Percentiles rank a stretch among this genome's conserved stretches.
These are phyloP conservation scores for Blepharisma stoltei DNA, from an alignment of 73 alveolate species.

Conservation along the genomic window DNA sequence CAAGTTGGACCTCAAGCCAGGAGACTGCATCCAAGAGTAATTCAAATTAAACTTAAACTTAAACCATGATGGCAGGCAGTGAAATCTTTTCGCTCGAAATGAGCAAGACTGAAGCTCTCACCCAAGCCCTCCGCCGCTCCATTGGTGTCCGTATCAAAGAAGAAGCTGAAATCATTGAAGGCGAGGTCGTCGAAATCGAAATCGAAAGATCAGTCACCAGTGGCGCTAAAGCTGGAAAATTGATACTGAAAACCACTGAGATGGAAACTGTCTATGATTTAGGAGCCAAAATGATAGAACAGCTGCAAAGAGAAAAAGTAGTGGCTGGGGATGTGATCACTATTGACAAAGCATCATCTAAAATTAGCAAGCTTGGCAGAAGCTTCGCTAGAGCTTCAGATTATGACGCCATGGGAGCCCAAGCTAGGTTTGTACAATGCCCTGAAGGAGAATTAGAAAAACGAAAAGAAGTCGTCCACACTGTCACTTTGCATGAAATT, in stretches of 20 bases:
- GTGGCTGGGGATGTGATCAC: constrained; percentile 99
- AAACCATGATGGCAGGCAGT: constrained; percentile 88
- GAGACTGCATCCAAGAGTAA: not conserved
- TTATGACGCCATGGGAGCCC: constrained; percentile 96
- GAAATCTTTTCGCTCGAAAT: constrained; percentile 97
- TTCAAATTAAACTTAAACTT: not conserved
- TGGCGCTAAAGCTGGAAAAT: constrained; percentile 68
- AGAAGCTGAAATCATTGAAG: constrained; percentile 98
- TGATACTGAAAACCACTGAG: constrained; percentile 97
- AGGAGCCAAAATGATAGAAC: constrained; percentile 87
- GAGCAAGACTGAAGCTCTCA: constrained; percentile 98
- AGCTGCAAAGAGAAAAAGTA: constrained; percentile 75
- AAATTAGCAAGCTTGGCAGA: constrained; percentile 94
- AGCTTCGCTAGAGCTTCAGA: constrained; percentile 90
- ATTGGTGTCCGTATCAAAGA: constrained; percentile 98
- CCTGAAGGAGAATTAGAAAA: constrained; percentile 98
- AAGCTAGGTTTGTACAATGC: constrained; percentile 94
- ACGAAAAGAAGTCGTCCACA: constrained; percentile 98
- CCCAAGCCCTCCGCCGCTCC: constrained; percentile 95
- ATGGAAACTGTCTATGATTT: constrained; percentile 96
- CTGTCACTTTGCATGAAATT: constrained; percentile 97
- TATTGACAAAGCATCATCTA: constrained; percentile 95
- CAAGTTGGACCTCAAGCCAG: too few relatives aligned
- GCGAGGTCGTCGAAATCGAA: constrained; percentile 98
- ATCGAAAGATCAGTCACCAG: constrained; percentile 88